Base-by-base conservation (phyloP, 1,284 basidiomycete genomes). In the Tremellales sp. region DNA sequence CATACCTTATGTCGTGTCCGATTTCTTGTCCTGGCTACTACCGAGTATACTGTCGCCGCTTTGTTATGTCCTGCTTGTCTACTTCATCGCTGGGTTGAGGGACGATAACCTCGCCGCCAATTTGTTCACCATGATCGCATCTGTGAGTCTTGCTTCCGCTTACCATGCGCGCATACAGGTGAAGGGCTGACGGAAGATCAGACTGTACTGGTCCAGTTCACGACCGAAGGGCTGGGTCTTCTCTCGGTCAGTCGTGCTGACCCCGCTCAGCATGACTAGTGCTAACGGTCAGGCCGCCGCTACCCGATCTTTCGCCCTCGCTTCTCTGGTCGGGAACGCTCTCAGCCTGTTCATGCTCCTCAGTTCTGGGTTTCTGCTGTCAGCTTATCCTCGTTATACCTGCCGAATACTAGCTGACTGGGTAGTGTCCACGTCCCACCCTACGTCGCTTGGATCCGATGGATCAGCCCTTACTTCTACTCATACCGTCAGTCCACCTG, bases 391-490 rank as follows among this genome's bases (percentile, higher is more conserved):
- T 35, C 29, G 36, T 46, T 42, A 17, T 26, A 43, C 22, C 23
- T 73, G 68, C 54, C 8, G 36, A 8, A 13, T 8, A 55, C 72
- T 31, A 31, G 15, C 12, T 24, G 8, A 12, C 3, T 4, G 15
- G 15, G 11, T 46, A 67, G 73, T 7, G 64, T 68, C n/a, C 50
- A 73, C 27, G 70, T 77, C 2, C 76, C 77, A 1, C 62, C 64
- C 0, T 78, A 76, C 55, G 70, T 76, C 3, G 45, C 61, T 0
- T 78, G 77, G 77, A 67, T 77, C 44, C 65, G 73, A 37, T 77
- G 72, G 68, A 67, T 73, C 41, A 57, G 54, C 21, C 64, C 65
- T 8, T 66, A 65, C 47, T 70, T 68, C 46, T 69, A 71, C 44
- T 66, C 62, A n/a, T 68, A 62, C 54, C 57, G 63, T 54, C 21